Evolutionary conservation across 2,329 filamentous ascomycete genomes (phyloP).

Genomic region (Ophiostoma pallidulum): DNA sequence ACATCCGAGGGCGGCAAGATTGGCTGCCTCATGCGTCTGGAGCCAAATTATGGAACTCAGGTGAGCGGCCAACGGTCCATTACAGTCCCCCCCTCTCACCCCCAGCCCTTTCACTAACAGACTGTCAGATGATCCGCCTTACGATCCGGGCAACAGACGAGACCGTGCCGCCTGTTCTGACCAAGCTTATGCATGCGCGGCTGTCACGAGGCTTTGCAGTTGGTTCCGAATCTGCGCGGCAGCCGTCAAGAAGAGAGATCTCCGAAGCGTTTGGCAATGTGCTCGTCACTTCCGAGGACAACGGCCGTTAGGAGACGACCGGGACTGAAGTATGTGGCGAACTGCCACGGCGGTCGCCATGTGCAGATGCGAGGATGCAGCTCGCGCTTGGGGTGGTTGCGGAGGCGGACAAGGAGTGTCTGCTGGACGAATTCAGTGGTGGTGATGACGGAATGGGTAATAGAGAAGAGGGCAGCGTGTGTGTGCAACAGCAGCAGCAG

Average conservation of each 20-base stretch:
- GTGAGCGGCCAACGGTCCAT: slow-evolving; percentile 42
- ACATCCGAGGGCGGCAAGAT: slow-evolving; percentile 80
- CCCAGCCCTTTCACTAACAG: slow-evolving; percentile 1
- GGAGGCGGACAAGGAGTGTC: neutral
- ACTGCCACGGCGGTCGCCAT: neutral
- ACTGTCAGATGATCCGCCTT: slow-evolving; percentile 79
- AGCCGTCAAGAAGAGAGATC: slow-evolving; percentile 40
- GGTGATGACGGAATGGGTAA: neutral
- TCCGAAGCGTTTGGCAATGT: slow-evolving; percentile 47
- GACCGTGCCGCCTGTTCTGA: slow-evolving; percentile 65
- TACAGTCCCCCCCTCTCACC: neutral
- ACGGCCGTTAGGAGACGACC: slow-evolving; percentile 8
- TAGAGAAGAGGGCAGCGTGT: neutral
- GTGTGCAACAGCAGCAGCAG: neutral
- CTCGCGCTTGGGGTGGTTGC: neutral
- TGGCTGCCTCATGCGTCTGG: slow-evolving; percentile 83
- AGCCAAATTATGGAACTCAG: slow-evolving; percentile 87
- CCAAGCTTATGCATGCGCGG: slow-evolving; percentile 81
- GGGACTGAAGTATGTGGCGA: neutral
- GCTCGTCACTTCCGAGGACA: slow-evolving; percentile 33
- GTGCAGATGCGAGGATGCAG: neutral
- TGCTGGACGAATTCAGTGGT: neutral
- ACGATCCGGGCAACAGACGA: slow-evolving; percentile 94
- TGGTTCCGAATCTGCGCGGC: slow-evolving; percentile 29
- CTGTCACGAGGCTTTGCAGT: slow-evolving; percentile 48